phyloP scores from a whole-genome alignment of 257 asterid species.

The Lithospermum erythrorhizon region DNA sequence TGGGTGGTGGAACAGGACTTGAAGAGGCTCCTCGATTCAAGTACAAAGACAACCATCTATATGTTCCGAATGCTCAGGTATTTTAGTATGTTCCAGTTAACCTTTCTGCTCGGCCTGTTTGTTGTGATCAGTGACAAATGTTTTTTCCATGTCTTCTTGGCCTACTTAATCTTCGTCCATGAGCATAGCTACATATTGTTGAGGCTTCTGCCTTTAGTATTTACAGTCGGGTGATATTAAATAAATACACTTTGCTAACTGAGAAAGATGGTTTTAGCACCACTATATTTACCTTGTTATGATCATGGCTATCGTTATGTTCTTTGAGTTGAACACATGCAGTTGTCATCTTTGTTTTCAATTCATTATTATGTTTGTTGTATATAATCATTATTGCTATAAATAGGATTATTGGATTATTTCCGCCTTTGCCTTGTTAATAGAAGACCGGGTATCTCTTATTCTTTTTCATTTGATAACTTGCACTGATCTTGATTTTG shows the following conservation, averaged over 20 bases:
- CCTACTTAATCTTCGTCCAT: neutral
- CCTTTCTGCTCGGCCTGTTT: neutral
- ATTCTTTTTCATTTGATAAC: neutral
- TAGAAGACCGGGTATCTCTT: neutral
- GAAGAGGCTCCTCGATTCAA: conserved; percentile 84
- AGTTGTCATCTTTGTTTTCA: neutral
- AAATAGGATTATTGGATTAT: neutral
- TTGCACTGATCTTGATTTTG: neutral
- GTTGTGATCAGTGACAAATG: neutral
- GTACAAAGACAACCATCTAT: conserved; percentile 59
- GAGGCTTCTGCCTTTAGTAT: neutral
- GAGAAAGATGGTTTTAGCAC: no score
- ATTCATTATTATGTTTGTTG: no score
- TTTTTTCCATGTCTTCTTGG: neutral
- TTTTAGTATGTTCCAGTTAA: neutral
- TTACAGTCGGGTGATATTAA: no score
- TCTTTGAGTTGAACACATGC: neutral
- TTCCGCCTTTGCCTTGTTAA: no score
- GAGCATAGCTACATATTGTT: neutral
- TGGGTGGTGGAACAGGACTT: conserved; percentile 63
- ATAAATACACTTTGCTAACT: no score
- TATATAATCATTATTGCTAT: no score
- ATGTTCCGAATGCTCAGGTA: conserved; percentile 86
- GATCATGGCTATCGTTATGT: no score
- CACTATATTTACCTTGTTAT: neutral